phyloP scores from a whole-genome alignment of 1,284 basidiomycete genomes.

The Farysia itapuensis region DNA sequence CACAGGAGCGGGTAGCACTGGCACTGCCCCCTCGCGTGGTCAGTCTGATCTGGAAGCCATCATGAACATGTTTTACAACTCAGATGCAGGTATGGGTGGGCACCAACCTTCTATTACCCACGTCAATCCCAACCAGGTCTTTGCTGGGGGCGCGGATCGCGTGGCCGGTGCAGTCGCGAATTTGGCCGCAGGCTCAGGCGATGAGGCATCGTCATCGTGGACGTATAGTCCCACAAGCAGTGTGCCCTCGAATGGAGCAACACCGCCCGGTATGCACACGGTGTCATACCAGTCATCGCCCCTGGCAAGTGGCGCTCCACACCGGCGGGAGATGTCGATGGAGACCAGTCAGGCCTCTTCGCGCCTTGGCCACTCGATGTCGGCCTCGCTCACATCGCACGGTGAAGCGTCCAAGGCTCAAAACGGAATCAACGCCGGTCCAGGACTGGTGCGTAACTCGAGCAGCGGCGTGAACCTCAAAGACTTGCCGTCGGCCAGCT shows the following conservation, averaged over 20 bases:
- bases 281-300: conserved; percentile 43
- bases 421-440: not conserved
- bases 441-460: conserved; percentile 5
- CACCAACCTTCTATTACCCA: conserved; percentile 43
- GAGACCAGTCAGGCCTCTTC: conserved; percentile 29
- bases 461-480: conserved; percentile 24
- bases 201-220: conserved; percentile 49
- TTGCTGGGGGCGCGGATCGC: conserved; percentile 24
- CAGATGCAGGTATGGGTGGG: conserved; percentile 36
- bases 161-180: conserved; percentile 19
- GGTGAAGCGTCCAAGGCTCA: conserved; percentile 19
- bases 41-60: conserved; percentile 43
- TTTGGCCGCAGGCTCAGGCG: conserved; percentile 29
- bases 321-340: conserved; percentile 23
- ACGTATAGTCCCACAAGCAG: conserved; percentile 49
- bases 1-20: not conserved
- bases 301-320: conserved; percentile 7
- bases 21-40: not conserved
- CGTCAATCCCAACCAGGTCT: conserved; percentile 53
- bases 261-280: conserved; percentile 29
- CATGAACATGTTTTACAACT: conserved; percentile 56
- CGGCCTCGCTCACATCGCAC: too few relatives aligned
- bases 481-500: conserved; percentile 28
- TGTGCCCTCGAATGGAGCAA: conserved; percentile 32
- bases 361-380: conserved; percentile 15